Evolutionary conservation across 306 rosid genomes (phyloP).

Genomic region (Quillaja saponaria): DNA sequence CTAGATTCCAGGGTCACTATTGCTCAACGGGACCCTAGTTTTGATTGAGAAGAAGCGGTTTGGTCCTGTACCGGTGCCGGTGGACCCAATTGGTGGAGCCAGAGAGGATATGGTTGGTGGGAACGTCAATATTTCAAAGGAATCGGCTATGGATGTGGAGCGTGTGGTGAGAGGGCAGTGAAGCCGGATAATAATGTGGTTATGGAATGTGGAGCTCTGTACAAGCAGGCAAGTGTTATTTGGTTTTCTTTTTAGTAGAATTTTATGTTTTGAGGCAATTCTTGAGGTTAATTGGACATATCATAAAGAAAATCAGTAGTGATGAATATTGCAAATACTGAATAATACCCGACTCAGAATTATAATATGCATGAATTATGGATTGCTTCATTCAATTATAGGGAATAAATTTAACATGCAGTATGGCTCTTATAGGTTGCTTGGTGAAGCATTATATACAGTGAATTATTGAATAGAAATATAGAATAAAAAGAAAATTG

Average conservation of each 20-base stretch:
- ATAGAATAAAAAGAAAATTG: no score
- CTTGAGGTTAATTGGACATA: no score
- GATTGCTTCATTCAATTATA: no score
- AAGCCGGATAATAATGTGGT: conserved; percentile 81
- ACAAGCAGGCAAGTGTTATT: conserved; percentile 77
- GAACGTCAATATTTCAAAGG: conserved; percentile 59
- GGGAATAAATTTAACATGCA: no score
- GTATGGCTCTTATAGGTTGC: no score
- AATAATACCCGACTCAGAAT: no score
- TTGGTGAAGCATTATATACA: no score
- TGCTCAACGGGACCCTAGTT: conserved; percentile 66
- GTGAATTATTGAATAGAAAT: no score
- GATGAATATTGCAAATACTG: no score
- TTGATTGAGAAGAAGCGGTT: conserved; percentile 68
- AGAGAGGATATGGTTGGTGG: conserved; percentile 67
- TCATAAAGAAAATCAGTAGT: no score
- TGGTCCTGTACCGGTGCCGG: conserved; percentile 85
- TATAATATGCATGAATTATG: no score
- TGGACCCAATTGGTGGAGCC: conserved; percentile 75
- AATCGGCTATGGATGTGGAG: conserved; percentile 65
- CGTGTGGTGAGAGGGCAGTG: conserved; percentile 64
- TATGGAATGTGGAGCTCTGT: conserved; percentile 83
- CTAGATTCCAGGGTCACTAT: conserved; percentile 57
- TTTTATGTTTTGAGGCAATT: not conserved
- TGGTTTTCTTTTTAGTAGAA: conserved; percentile 2